Percentiles rank a stretch among this genome's conserved stretches.
These are phyloP conservation scores for Erodium maritimum DNA, from an alignment of 345 rosid species.

Conservation along the genomic window DNA sequence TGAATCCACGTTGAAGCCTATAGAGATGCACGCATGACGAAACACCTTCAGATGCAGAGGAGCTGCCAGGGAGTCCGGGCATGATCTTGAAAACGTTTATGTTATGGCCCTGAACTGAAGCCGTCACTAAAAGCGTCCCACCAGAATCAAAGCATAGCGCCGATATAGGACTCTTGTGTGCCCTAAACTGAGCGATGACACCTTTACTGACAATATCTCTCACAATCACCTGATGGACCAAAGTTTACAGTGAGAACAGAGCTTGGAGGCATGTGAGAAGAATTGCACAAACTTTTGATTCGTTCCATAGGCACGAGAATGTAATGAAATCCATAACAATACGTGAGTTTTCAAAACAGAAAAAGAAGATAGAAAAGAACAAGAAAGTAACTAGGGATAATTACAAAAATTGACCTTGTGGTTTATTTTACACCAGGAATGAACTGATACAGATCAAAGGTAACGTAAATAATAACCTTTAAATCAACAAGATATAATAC, in stretches of 20 bases:
- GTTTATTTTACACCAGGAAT: too few species aligned
- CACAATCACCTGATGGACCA: conserved; percentile 59
- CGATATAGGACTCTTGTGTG: conserved; percentile 83
- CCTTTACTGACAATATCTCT: conserved; percentile 59
- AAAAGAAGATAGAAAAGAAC: background rate
- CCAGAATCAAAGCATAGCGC: conserved; percentile 90
- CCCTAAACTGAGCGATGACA: conserved; percentile 73
- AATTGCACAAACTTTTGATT: too few species aligned
- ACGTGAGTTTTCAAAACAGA: background rate
- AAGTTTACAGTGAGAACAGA: background rate
- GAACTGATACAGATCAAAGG: too few species aligned
- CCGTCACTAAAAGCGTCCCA: conserved; percentile 81
- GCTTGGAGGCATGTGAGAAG: background rate
- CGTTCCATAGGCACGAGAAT: background rate
- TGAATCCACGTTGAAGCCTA: conserved; percentile 88
- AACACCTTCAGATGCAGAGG: conserved; percentile 23
- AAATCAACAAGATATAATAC: too few species aligned
- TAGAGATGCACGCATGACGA: conserved; percentile 61
- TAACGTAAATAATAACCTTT: too few species aligned
- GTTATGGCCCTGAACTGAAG: conserved; percentile 87
- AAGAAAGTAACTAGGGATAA: too few species aligned
- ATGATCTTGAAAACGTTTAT: conserved; percentile 75
- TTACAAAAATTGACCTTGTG: too few species aligned
- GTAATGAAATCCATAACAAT: background rate
- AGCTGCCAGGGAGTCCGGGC: conserved; percentile 40